Base-by-base conservation (phyloP, 352 stramenopile species). In the Phytophthora niederhauseri region DNA sequence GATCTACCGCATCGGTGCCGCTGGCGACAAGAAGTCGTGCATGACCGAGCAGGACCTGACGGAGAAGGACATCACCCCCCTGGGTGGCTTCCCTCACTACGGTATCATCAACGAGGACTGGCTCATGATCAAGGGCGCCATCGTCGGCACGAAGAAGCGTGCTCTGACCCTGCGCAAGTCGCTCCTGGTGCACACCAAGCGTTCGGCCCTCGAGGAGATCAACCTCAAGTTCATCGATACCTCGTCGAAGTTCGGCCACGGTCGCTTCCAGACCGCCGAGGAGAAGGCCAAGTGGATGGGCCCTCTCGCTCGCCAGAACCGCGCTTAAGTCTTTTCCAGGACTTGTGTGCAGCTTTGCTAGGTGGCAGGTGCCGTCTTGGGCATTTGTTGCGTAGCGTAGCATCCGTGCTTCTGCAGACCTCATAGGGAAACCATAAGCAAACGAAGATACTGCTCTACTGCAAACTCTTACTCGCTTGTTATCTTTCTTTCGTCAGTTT, bases 21-120 rank as follows among this genome's bases (percentile, higher is more conserved):
- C 85, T 50, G 91, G 91, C 34, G 91, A 98, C 76, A 93, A 94
- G 78, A 98, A 98, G 77, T 98, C 90, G 80, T 97, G 87, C 85
- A 98, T 98, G 76, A 99, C 98, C 14, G 97, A 99, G 73, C 91
- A 97, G 68, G 98, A 99, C 85, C 89, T 99, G 76, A 99, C 98
- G 45, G 97, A 99, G 87, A 99, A 99, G 96, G 87, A 84, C 75
- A 99, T 99, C 87, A 99, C 97, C 57, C 98, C 98, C 60, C 94
- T 99, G 68, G 98, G 98, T 84, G 98, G 98, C 78, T 99, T 99
- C 88, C 98, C 98, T 50, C 98, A 99, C 87, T 99, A 99, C 89
- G 98, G 98, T 95, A 77, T 97, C 36, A 80, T 99, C 72, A 99
- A 99, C 77, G 97, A 99, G 83, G 98, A 99, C 90, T 99, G 97